Evolutionary conservation across 1,284 basidiomycete genomes (phyloP).

Genomic region (Cryptococcus sp.): DNA sequence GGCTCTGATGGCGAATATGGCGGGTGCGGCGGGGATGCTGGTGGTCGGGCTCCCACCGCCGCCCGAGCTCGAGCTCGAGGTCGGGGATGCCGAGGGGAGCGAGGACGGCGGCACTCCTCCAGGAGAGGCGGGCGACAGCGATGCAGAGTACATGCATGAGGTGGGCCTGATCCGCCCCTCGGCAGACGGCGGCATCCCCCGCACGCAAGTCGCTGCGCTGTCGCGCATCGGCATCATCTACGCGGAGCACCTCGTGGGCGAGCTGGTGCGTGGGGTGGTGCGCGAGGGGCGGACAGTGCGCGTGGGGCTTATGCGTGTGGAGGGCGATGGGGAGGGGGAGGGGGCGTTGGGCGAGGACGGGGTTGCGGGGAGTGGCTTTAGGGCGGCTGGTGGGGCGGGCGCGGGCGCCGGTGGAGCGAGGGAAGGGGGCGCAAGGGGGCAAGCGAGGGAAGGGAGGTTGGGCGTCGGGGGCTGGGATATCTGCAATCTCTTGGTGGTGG

Average conservation of each 20-base stretch:
- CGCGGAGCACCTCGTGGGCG: constrained; percentile 25
- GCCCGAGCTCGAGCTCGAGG: too few relatives aligned
- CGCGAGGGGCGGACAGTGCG: neutral
- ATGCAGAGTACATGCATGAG: neutral
- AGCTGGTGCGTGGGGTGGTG: constrained; percentile 21
- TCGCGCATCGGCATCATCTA: constrained; percentile 31
- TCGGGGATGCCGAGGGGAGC: too few relatives aligned
- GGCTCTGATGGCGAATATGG: constrained; percentile 60
- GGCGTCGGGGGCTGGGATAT: constrained; percentile 27
- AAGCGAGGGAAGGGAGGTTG: constrained; percentile 20
- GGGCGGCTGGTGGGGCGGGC: neutral
- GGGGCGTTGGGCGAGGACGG: neutral
- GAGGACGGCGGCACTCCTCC: neutral
- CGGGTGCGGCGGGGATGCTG: constrained; percentile 69
- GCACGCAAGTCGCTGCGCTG: constrained; percentile 7
- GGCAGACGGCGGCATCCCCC: constrained; percentile 15
- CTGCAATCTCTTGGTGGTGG: constrained; percentile 25
- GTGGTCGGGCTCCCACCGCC: constrained; percentile 57
- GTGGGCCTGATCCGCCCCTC: constrained; percentile 36
- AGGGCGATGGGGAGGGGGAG: too few relatives aligned
- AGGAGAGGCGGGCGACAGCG: neutral
- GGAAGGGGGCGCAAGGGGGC: neutral
- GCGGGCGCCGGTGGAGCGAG: neutral
- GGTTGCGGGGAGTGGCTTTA: neutral
- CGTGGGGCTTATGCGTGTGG: constrained; percentile 7